Base-by-base conservation (phyloP, 2,329 filamentous ascomycete species). In the Alternaria hordeiaustralica region DNA sequence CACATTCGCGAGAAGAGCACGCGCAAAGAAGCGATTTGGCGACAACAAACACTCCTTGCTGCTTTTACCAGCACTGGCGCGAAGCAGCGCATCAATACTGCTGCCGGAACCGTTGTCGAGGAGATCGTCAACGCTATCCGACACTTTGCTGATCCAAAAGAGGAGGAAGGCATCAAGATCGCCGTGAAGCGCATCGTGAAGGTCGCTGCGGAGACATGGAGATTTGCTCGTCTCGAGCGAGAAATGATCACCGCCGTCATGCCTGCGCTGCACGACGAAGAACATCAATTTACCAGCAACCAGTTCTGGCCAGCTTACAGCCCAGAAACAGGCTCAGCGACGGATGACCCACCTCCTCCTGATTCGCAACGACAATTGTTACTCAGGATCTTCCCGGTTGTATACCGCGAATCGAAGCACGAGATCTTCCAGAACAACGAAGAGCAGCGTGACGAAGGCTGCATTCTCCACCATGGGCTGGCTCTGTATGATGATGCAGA, bases 121-220 rank as follows among this genome's bases (percentile, higher is more conserved):
- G 86, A 88, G 64, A 87, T 88, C 57, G 81, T 87, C 51, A 83
- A 83, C 60, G 83, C 84, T 15, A 83, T 88, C 71, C 84, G 83
- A 63, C 82, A 85, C 58, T 87, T 87, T 57, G 82, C 85, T 3
- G 84, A 86, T 57, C 82, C 83, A 4, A 82, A 79, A 49, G 81
- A 84, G 56, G 80, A 86, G 55, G 85, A 87, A 63, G 76, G 80
- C n/a, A 81, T 88, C 50, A 79, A 83, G 49, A 81, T 81, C 13
- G 83, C 82, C 4, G 84, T 88, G 6, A 82, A 85, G 43, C 82
- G 84, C 60, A 86, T 88, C 47, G 86, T 88, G 53, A 88, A 88
- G 70, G 79, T 86, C 20, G 86, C 86, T 3, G 85, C 86, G 2
- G 85, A 88, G 73, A 87, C 86, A 8, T 88, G 86, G 86, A 80